Percentiles rank a stretch among this genome's conserved stretches.
phyloP scores from a whole-genome alignment of 1,139 yeast genomes.

The Yueomyces sp. region DNA sequence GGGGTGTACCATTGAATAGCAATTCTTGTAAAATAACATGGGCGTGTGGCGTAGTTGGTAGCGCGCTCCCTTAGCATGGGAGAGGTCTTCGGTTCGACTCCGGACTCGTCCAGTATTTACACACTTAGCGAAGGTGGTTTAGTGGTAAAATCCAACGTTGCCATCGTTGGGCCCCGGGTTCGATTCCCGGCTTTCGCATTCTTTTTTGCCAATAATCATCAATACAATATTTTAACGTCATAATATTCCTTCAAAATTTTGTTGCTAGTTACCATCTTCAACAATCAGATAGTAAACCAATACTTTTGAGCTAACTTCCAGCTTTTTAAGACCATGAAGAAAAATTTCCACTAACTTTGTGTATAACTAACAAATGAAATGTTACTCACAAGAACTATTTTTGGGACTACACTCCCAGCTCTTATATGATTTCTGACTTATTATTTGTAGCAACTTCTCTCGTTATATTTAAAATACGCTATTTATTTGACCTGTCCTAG shows the following conservation, averaged over 20 bases:
- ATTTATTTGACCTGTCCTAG: too few relatives aligned
- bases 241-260: neutral
- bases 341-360: neutral
- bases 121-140: neutral
- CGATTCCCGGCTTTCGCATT: neutral
- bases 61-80: constrained; percentile 89
- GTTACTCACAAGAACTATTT: neutral
- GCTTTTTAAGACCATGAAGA: neutral
- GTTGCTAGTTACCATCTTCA: too few relatives aligned
- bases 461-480: too few relatives aligned
- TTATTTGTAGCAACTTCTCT: too few relatives aligned
- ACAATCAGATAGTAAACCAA: neutral
- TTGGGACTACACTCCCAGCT: too few relatives aligned
- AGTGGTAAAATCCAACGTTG: neutral
- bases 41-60: constrained; percentile 93
- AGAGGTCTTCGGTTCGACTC: constrained; percentile 86
- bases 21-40: constrained; percentile 14
- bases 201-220: neutral
- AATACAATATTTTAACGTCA: neutral
- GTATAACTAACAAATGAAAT: neutral
- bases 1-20: neutral
- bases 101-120: constrained; percentile 59
- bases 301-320: neutral
- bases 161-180: neutral
- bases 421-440: too few relatives aligned